Conservation (phyloP, 1,284 basidiomycete species). For the Phylloboletellus chloephorus region DNA sequence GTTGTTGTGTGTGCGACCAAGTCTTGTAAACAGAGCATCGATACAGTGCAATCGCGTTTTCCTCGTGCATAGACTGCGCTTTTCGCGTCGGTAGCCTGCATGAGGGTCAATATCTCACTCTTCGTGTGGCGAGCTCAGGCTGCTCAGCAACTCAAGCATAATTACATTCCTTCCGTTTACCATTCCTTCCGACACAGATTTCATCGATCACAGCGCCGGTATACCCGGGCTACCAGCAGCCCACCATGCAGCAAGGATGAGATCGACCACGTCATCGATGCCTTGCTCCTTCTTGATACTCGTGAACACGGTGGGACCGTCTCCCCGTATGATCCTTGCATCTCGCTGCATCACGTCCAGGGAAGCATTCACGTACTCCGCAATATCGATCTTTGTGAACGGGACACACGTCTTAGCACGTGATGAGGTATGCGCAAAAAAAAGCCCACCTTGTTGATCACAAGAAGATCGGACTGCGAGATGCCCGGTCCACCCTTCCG, state of each 20-base stretch:
- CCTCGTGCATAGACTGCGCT: no score
- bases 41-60: no score
- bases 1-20: no score
- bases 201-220: slow-evolving; percentile 44
- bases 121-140: no score
- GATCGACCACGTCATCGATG: slow-evolving; percentile 76
- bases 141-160: slow-evolving; percentile 2
- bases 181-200: neutral
- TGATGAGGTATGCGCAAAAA: neutral
- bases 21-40: no score
- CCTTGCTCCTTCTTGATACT: slow-evolving; percentile 80
- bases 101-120: slow-evolving; percentile 9
- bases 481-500: slow-evolving; percentile 97
- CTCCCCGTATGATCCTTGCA: slow-evolving; percentile 88
- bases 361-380: slow-evolving; percentile 88
- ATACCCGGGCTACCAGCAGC: slow-evolving; percentile 67
- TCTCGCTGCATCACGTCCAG: slow-evolving; percentile 94
- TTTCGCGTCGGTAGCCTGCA: slow-evolving; percentile 3
- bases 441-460: slow-evolving; percentile 83
- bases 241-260: slow-evolving; percentile 86
- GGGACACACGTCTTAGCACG: neutral
- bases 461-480: slow-evolving; percentile 88
- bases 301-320: slow-evolving; percentile 90
- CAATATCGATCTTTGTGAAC: slow-evolving; percentile 74
- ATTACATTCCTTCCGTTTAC: slow-evolving; percentile 5